Evolutionary conservation across 2,329 filamentous ascomycete genomes (phyloP), one percentile per base, ranked within the genome.

Genomic region (Magnaporthiopsis incrustans): DNA sequence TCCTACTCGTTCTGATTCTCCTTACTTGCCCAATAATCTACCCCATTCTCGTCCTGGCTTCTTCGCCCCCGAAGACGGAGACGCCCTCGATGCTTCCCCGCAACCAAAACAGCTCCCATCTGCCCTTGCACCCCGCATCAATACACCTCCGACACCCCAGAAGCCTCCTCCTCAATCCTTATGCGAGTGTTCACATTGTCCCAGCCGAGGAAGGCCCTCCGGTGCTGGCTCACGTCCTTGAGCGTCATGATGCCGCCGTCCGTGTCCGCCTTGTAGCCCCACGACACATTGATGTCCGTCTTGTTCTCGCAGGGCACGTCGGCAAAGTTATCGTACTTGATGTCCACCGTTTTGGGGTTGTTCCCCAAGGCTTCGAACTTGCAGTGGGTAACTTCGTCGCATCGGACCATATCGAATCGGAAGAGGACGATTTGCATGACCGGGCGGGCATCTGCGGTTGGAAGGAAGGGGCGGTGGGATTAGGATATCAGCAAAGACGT

Each of bases 181-280:
- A 57, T 22, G 6, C 38, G 62, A 5, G 30, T 32, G 33, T 69
- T 70, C 65, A 70, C 63, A 25, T 57, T 44, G 59, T 70, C 64
- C 67, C 66, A 70, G n/a, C 67, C 69, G 56, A 68, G 67, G 66
- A 66, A 70, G 5, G 71, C 67, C 35, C 65, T 64, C 26, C 64
- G 66, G 11, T 26, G 58, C 38, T 26, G 35, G 7, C 8, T 26
- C 12, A n/a, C 26, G 25, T 72, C 73, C 32, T 72, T 67, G 0
- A 76, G 30, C 0, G 72, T 73, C 67, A 72, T 68, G 27, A 75
- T 71, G 0, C 68, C 73, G 3, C 69, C 70, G 38, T 75, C 73
- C 0, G 69, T 68, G 26, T 68, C 64, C 10, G 65, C 57, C 26
- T 70, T 68, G 66, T 76, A 74, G 1, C 74, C 73, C 73, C 72